phyloP scores from a whole-genome alignment of 1,284 basidiomycete genomes.

The Agaricales sp. region DNA sequence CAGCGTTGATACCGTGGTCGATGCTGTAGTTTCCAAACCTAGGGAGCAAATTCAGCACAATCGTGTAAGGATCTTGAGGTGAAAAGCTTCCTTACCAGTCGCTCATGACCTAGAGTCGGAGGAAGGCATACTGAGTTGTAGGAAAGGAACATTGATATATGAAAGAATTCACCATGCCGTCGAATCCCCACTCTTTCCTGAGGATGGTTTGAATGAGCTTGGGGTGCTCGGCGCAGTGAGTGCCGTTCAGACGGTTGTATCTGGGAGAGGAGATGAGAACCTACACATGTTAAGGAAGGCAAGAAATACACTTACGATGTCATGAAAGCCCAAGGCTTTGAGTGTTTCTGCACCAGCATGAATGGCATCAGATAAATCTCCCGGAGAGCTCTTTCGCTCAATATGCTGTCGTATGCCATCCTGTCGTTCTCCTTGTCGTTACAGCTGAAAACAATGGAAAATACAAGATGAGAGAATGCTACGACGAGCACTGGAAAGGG shows the following conservation, averaged over 20 bases:
- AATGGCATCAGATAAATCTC: conserved; percentile 81
- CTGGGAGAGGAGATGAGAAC: conserved; percentile 19
- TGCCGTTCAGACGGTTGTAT: conserved; percentile 63
- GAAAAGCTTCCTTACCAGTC: conserved; percentile 47
- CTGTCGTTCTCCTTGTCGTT: conserved; percentile 72
- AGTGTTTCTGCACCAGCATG: conserved; percentile 69
- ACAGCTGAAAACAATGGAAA: conserved; percentile 24
- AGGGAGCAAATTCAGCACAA: conserved; percentile 17
- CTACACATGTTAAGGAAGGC: not conserved
- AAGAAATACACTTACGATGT: conserved; percentile 42
- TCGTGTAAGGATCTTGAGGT: conserved; percentile 1
- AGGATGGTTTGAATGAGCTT: conserved; percentile 55
- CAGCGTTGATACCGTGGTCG: conserved; percentile 57
- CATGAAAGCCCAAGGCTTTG: conserved; percentile 64
- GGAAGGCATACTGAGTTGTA: not conserved
- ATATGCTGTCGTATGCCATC: conserved; percentile 48
- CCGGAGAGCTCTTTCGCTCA: conserved; percentile 60
- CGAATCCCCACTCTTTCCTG: conserved; percentile 67
- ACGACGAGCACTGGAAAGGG: conserved; percentile 6
- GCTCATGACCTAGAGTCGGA: conserved; percentile 54
- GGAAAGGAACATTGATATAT: too few relatives aligned
- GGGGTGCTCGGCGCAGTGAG: conserved; percentile 60
- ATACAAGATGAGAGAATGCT: not conserved
- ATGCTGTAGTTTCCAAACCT: conserved; percentile 61
- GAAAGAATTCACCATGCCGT: conserved; percentile 40